Percentiles rank a stretch among this genome's conserved stretches.
phyloP scores from a whole-genome alignment of 2,329 filamentous ascomycete genomes.

The Aschersonia sp. region DNA sequence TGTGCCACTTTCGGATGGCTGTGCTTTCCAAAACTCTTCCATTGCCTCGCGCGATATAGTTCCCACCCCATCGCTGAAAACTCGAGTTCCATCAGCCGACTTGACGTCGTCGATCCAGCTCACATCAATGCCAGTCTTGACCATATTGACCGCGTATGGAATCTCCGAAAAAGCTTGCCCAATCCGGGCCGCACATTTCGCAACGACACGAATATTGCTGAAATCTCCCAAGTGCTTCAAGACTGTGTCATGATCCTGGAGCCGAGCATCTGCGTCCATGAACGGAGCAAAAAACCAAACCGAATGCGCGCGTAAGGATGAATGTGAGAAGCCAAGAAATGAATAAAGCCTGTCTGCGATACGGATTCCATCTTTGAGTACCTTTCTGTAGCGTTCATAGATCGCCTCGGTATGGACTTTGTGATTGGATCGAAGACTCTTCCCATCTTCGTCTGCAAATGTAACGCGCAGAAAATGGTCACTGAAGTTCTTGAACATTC shows the following conservation, averaged over 20 bases:
- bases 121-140: conserved; percentile 18
- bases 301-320: conserved; percentile 56
- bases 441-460: conserved; percentile 61
- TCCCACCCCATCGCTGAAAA: conserved; percentile 71
- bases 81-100: conserved; percentile 29
- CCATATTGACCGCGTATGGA: conserved; percentile 41
- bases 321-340: conserved; percentile 70
- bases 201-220: conserved; percentile 31
- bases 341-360: conserved; percentile 48
- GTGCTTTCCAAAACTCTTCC: conserved; percentile 39
- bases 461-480: conserved; percentile 56
- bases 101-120: conserved; percentile 34
- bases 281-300: conserved; percentile 48
- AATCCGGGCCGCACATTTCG: conserved; percentile 43
- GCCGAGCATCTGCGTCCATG: conserved; percentile 13
- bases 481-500: conserved; percentile 43
- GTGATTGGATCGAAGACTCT: conserved; percentile 43
- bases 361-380: conserved; percentile 43
- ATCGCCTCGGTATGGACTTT: conserved; percentile 30
- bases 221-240: conserved; percentile 37
- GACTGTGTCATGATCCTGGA: conserved; percentile 26
- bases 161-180: conserved; percentile 65
- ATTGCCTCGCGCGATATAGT: conserved; percentile 51
- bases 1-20: conserved; percentile 30
- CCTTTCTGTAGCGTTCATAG: conserved; percentile 41